phyloP scores from a whole-genome alignment of 2,329 filamentous ascomycete genomes.

The Beauveria varroae region DNA sequence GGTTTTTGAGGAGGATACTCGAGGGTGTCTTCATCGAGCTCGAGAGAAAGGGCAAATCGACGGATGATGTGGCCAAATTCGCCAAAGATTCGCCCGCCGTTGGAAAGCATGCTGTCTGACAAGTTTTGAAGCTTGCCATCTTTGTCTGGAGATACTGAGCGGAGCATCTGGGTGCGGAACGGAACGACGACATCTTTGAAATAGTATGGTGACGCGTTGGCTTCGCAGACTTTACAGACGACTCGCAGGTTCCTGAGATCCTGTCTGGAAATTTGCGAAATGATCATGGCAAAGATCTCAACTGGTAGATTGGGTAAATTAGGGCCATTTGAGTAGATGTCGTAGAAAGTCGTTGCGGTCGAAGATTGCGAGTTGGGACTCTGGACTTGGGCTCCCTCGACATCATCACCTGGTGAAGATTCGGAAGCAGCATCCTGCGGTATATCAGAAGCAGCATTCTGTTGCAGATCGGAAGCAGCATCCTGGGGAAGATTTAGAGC shows the following conservation, averaged over 20 bases:
- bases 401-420: background rate
- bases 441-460: no score
- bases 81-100: constrained; percentile 54
- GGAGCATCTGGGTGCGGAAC: constrained; percentile 57
- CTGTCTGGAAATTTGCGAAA: constrained; percentile 44
- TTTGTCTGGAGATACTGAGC: constrained; percentile 21
- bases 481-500: no score
- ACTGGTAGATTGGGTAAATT: constrained; percentile 32
- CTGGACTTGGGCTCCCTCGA: background rate
- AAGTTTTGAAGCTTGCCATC: constrained; percentile 18
- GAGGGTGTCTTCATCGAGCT: constrained; percentile 49
- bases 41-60: constrained; percentile 60
- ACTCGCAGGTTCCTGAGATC: constrained; percentile 55
- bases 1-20: constrained; percentile 48
- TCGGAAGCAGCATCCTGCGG: no score
- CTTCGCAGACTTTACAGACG: constrained; percentile 50
- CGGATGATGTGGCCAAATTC: constrained; percentile 53
- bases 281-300: constrained; percentile 55
- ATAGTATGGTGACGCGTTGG: constrained; percentile 47
- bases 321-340: background rate
- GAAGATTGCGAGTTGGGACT: background rate
- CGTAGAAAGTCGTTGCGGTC: background rate
- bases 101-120: constrained; percentile 26
- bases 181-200: constrained; percentile 59
- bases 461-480: no score